These are phyloP conservation scores for Phaseolus lunatus DNA, from an alignment of 306 rosid genomes.

Conservation along the genomic window DNA sequence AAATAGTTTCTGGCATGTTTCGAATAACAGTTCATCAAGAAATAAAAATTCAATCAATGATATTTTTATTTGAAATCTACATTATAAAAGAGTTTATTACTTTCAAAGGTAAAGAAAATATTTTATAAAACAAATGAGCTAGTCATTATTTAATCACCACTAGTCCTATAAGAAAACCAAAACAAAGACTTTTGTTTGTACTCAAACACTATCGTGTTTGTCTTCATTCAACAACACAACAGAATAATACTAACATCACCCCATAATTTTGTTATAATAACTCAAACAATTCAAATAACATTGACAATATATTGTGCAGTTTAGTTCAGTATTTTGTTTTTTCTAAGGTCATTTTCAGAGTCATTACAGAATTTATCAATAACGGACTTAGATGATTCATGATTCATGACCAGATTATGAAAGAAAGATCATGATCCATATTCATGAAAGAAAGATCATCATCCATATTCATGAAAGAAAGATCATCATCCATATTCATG, in stretches of 20 bases:
- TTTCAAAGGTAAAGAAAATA: not conserved
- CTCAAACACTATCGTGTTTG: not conserved
- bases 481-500: too few relatives aligned
- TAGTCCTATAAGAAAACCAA: not conserved
- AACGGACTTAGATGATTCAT: not conserved
- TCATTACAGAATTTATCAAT: not conserved
- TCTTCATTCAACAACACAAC: not conserved
- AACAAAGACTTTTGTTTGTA: not conserved
- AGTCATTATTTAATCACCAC: not conserved
- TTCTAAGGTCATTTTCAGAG: not conserved
- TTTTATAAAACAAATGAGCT: not conserved
- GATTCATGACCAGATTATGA: too few relatives aligned
- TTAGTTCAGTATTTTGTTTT: not conserved
- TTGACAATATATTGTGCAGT: not conserved
- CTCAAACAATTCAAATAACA: not conserved
- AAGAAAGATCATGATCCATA: not conserved
- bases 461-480: too few relatives aligned
- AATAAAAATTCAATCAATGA: not conserved
- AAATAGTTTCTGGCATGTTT: not conserved
- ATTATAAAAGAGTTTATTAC: not conserved
- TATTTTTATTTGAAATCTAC: not conserved
- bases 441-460: not conserved
- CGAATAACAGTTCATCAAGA: not conserved
- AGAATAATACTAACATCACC: not conserved
- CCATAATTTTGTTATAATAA: not conserved